Evolutionary conservation across 2,329 filamentous ascomycete species (phyloP).

Genomic region (Dissoconium aciculare): DNA sequence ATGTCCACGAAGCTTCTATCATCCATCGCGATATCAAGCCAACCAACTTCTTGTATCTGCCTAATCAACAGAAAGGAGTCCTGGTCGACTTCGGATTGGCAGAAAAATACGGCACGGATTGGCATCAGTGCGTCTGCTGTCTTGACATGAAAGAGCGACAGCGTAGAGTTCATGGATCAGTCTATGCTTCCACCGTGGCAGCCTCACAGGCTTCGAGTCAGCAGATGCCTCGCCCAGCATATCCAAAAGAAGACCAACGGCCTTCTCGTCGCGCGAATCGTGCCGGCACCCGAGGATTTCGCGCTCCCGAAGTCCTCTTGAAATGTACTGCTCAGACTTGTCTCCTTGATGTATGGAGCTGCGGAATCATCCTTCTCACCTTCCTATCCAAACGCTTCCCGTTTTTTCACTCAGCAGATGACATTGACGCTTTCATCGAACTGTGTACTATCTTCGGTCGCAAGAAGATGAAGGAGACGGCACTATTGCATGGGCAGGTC

Average conservation of each 20-base stretch:
- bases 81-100: constrained; percentile 98
- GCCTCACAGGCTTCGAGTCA: constrained; percentile 15
- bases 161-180: constrained; percentile 38
- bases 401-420: constrained; percentile 97
- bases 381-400: constrained; percentile 84
- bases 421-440: constrained; percentile 94
- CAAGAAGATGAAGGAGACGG: constrained; percentile 68
- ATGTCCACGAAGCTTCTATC: constrained; percentile 71
- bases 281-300: constrained; percentile 87
- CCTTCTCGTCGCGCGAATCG: constrained; percentile 83
- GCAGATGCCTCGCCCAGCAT: constrained; percentile 39
- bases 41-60: constrained; percentile 92
- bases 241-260: constrained; percentile 78
- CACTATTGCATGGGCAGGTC: constrained; percentile 73
- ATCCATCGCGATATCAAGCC: constrained; percentile 56
- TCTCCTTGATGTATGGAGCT: constrained; percentile 91
- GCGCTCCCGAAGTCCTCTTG: constrained; percentile 87
- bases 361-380: constrained; percentile 91
- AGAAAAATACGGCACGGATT: constrained; percentile 56
- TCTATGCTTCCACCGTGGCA: constrained; percentile 41
- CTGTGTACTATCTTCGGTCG: constrained; percentile 89
- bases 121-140: constrained; percentile 69
- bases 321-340: constrained; percentile 94
- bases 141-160: constrained; percentile 49
- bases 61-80: constrained; percentile 63